These are phyloP conservation scores for Rhizopogon vesiculosus DNA, from an alignment of 768 basidiomycete species.

Conservation along the genomic window DNA sequence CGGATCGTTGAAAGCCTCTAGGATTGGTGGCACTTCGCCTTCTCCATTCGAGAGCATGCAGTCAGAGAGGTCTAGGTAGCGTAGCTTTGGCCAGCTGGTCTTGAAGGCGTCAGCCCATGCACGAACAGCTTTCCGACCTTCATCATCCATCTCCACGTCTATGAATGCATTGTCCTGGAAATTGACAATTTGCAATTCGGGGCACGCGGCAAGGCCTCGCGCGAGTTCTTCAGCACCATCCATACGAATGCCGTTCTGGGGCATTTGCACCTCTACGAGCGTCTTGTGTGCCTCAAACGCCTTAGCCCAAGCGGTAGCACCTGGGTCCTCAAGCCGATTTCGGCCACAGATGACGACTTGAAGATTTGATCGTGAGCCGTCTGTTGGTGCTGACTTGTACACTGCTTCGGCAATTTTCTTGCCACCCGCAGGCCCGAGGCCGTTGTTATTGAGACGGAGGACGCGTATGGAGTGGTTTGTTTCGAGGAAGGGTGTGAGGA, in stretches of 20 bases:
- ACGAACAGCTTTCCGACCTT: constrained; percentile 43
- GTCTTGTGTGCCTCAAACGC: constrained; percentile 84
- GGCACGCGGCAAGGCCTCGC: constrained; percentile 63
- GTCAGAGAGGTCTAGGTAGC: constrained; percentile 74
- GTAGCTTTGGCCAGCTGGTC: constrained; percentile 46
- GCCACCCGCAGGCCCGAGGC: constrained; percentile 89
- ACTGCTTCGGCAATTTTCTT: constrained; percentile 81
- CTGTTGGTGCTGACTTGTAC: constrained; percentile 66
- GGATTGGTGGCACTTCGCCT: constrained; percentile 70
- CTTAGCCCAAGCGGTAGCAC: constrained; percentile 76
- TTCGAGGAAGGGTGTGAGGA: constrained; percentile 86
- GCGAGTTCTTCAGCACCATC: constrained; percentile 82
- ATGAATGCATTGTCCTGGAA: constrained; percentile 89
- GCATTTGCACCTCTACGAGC: constrained; percentile 83
- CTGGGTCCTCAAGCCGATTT: constrained; percentile 93
- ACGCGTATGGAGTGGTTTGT: constrained; percentile 78
- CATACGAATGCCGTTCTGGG: constrained; percentile 97
- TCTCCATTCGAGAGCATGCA: constrained; percentile 73
- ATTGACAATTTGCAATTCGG: constrained; percentile 71
- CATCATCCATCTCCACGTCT: constrained; percentile 51
- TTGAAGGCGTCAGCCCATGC: constrained; percentile 60
- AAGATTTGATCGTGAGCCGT: constrained; percentile 68
- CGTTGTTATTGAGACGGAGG: constrained; percentile 94
- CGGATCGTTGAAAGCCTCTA: constrained; percentile 63
- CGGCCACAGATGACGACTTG: constrained; percentile 86